Conservation (phyloP, 2,329 filamentous ascomycete genomes). For the Drechslera avenae region DNA sequence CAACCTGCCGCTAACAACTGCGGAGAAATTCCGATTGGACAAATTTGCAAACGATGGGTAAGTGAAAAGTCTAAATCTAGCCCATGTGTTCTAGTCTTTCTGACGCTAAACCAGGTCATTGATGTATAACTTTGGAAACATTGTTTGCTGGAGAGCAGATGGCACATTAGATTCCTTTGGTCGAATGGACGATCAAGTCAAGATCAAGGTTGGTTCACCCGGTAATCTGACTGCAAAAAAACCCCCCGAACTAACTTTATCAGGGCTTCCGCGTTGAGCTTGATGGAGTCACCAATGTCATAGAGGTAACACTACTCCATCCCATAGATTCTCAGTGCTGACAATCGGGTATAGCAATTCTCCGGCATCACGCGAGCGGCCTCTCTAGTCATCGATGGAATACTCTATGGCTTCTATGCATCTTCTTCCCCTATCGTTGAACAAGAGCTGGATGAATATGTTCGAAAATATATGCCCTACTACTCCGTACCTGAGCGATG, state of each 20-base stretch:
- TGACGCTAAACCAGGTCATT: conserved; percentile 30
- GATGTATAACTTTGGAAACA: conserved; percentile 67
- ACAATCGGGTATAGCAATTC: conserved; percentile 37
- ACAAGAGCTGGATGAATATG: conserved; percentile 48
- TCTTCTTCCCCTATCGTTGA: conserved; percentile 39
- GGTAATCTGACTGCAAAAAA: no score
- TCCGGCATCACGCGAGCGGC: conserved; percentile 56
- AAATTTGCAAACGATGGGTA: conserved; percentile 60
- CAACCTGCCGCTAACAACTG: conserved; percentile 58
- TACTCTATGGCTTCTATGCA: conserved; percentile 60
- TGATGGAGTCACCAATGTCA: conserved; percentile 57
- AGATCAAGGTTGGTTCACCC: conserved; percentile 54
- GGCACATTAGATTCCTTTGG: conserved; percentile 62
- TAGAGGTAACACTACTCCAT: conserved; percentile 21
- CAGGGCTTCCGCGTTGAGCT: conserved; percentile 66
- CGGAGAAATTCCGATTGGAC: conserved; percentile 57
- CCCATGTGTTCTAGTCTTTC: background rate
- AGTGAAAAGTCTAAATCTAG: background rate
- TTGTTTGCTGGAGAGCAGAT: conserved; percentile 60
- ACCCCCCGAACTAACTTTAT: conserved; percentile 13
- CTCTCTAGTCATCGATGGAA: conserved; percentile 54
- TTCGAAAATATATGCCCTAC: conserved; percentile 57
- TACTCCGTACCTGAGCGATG: conserved; percentile 60
- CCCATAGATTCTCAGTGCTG: background rate
- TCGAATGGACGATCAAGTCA: conserved; percentile 66